phyloP scores from a whole-genome alignment of 257 asterid genomes.

The Nicotiana sylvestris region DNA sequence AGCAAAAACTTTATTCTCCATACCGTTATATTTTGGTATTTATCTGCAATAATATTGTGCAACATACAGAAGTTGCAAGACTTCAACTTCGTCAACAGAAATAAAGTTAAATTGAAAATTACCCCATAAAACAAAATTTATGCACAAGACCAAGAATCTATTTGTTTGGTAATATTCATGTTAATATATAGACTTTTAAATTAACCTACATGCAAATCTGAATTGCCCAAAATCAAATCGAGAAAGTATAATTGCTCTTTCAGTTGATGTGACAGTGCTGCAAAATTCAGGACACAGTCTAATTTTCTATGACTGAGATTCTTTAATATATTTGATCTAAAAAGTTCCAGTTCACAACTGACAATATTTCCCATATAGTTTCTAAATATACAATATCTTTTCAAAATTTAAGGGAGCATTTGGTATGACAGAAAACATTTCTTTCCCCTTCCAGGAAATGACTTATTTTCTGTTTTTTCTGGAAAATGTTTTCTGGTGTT shows the following conservation, averaged over 20 bases:
- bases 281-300: not conserved
- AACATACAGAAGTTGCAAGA: not conserved
- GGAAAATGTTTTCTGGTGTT: not conserved
- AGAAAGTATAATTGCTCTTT: not conserved
- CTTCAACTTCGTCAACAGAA: not conserved
- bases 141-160: not conserved
- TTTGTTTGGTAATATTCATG: not conserved
- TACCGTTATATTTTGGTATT: not conserved
- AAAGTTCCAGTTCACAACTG: not conserved
- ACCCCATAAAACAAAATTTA: not conserved
- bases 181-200: not conserved
- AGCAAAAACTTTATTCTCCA: not conserved
- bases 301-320: not conserved
- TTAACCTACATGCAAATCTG: not conserved
- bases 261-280: not conserved
- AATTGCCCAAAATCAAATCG: not conserved
- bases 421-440: not conserved
- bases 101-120: not conserved
- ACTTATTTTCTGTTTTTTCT: not conserved
- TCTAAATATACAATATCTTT: not conserved
- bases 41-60: not conserved
- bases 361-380: too few relatives aligned
- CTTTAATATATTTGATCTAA: too few relatives aligned
- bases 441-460: not conserved
- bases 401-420: not conserved